A percentile compares a stretch with the other conserved stretches of the same genome.
Evolutionary conservation across 2,329 filamentous ascomycete genomes (phyloP).

Genomic region (Pestalotiopsis sp.): DNA sequence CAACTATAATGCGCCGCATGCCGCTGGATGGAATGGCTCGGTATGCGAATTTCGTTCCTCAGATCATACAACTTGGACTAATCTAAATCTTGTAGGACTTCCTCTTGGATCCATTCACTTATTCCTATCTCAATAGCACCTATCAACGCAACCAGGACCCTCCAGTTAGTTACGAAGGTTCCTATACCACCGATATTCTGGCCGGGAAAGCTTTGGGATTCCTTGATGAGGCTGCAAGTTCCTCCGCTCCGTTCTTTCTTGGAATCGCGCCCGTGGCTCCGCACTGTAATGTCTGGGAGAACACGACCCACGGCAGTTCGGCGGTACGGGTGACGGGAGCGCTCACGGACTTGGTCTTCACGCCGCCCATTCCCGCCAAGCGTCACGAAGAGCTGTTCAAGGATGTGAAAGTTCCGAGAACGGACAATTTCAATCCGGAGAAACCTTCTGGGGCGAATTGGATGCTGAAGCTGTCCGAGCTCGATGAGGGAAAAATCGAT

Average conservation of each 20-base stretch:
- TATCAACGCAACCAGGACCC: slow-evolving; percentile 58
- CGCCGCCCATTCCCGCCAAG: slow-evolving; percentile 40
- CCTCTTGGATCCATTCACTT: slow-evolving; percentile 64
- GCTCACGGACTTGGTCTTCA: too few species aligned
- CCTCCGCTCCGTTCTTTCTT: slow-evolving; percentile 60
- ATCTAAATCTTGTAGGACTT: slow-evolving; percentile 31
- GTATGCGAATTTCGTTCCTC: too few species aligned
- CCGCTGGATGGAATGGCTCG: slow-evolving; percentile 41
- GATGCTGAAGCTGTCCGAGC: slow-evolving; percentile 41
- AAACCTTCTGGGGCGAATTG: slow-evolving; percentile 47
- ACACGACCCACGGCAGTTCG: background rate
- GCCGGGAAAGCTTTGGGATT: slow-evolving; percentile 40
- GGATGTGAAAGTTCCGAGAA: slow-evolving; percentile 61
- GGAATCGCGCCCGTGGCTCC: slow-evolving; percentile 62
- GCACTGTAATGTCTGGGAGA: slow-evolving; percentile 43
- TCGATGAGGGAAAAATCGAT: slow-evolving; percentile 31
- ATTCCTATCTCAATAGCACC: slow-evolving; percentile 63
- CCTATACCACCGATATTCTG: slow-evolving; percentile 58
- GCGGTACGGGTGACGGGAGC: slow-evolving; percentile 44
- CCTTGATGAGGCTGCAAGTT: slow-evolving; percentile 29
- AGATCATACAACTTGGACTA: too few species aligned
- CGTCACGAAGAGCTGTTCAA: slow-evolving; percentile 64
- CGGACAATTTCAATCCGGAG: slow-evolving; percentile 67
- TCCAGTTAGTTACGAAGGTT: slow-evolving; percentile 56
- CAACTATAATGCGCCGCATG: slow-evolving; percentile 46